Percentiles rank a stretch among this genome's conserved stretches.
Conservation (phyloP, 2,329 filamentous ascomycete genomes). For the Fusarium pseudonygamai region DNA sequence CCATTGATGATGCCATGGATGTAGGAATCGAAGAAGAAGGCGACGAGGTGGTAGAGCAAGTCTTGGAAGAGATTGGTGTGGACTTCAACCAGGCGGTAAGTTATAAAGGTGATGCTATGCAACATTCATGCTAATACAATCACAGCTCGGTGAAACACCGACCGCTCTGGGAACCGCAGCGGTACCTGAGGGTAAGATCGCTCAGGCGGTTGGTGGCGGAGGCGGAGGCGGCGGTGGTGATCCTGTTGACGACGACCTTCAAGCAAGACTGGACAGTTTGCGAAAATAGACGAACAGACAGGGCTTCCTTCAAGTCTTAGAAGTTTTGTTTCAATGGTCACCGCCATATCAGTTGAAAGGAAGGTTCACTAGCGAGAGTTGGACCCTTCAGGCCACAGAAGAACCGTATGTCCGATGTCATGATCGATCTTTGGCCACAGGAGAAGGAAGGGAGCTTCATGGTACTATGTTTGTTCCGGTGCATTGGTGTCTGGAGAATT, state of each 20-base stretch:
- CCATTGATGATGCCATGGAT: constrained; percentile 95
- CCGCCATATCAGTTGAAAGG: not conserved
- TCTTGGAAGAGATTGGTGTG: constrained; percentile 95
- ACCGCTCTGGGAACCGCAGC: constrained; percentile 79
- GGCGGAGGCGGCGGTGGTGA: constrained; percentile 63
- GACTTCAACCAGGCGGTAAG: constrained; percentile 89
- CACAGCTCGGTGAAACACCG: constrained; percentile 89
- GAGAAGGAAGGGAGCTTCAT: not conserved
- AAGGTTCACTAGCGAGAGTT: not conserved
- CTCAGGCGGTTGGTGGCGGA: constrained; percentile 79
- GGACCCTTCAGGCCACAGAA: not conserved
- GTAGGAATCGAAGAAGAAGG: constrained; percentile 91
- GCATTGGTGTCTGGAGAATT: constrained; percentile 41
- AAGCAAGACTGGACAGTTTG: constrained; percentile 91
- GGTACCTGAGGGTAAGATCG: constrained; percentile 79
- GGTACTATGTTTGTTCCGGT: constrained; percentile 36
- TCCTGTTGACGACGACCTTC: constrained; percentile 87
- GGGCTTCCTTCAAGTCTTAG: not conserved
- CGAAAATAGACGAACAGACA: constrained; percentile 57
- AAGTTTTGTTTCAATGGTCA: not conserved
- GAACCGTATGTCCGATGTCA: not conserved
- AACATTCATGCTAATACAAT: constrained; percentile 26
- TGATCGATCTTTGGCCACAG: not conserved
- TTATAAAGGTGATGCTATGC: constrained; percentile 26
- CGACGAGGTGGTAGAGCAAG: constrained; percentile 96